phyloP scores from a whole-genome alignment of 2,329 filamentous ascomycete species.

The Colletotrichum navitas region DNA sequence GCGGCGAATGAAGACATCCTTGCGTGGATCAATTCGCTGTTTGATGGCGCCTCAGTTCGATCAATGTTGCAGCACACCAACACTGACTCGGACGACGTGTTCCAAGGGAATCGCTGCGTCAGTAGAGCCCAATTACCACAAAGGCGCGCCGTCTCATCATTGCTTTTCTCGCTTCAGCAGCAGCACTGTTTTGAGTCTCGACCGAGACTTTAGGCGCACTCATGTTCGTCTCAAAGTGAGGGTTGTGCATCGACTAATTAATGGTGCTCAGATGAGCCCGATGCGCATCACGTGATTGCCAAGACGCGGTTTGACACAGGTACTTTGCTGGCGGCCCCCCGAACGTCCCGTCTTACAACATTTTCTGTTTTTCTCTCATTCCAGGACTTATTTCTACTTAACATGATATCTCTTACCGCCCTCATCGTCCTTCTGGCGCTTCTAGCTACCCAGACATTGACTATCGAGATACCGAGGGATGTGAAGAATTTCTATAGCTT shows the following conservation, averaged over 20 bases:
- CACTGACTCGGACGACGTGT: neutral
- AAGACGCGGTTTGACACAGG: conserved; percentile 20
- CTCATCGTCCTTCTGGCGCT: neutral
- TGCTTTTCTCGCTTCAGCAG: conserved; percentile 14
- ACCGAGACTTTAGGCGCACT: conserved; percentile 24
- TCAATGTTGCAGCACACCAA: neutral
- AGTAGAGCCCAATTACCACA: neutral
- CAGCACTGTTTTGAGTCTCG: conserved; percentile 3
- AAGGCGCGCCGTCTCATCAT: neutral
- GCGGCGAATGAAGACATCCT: neutral
- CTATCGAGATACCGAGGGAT: conserved; percentile 57
- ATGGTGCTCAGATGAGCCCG: conserved; percentile 3
- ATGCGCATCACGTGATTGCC: conserved; percentile 26
- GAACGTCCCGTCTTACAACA: conserved; percentile 29
- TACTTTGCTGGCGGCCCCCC: neutral
- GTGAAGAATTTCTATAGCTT: conserved; percentile 57
- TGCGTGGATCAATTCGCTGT: conserved; percentile 2
- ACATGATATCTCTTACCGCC: conserved; percentile 2
- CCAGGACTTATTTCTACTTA: neutral
- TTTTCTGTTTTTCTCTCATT: neutral
- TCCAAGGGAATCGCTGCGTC: neutral
- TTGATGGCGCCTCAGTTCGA: neutral
- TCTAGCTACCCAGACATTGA: neutral
- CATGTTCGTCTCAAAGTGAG: conserved; percentile 27
- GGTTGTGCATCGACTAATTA: conserved; percentile 15